Conservation (phyloP, 306 rosid genomes). For the Begonia masoniana region DNA sequence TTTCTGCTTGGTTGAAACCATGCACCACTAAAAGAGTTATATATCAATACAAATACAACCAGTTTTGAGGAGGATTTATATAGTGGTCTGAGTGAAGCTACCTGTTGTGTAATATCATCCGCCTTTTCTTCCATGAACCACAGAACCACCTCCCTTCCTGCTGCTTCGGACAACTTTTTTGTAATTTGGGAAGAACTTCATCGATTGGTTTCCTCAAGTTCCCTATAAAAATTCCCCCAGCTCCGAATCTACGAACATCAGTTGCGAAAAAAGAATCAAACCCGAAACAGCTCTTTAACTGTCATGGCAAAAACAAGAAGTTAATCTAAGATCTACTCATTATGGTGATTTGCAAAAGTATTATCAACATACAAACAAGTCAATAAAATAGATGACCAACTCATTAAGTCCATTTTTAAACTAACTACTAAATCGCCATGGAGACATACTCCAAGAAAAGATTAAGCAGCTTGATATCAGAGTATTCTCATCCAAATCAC, state of each 20-base stretch:
- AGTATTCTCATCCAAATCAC: too few species aligned
- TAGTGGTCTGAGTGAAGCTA: constrained; percentile 10
- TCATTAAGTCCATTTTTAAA: too few species aligned
- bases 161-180: constrained; percentile 73
- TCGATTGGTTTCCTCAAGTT: constrained; percentile 83
- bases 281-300: constrained; percentile 82
- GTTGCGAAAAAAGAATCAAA: constrained; percentile 79
- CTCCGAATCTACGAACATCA: constrained; percentile 91
- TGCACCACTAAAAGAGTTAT: constrained; percentile 39
- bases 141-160: constrained; percentile 64
- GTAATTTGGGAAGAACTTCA: constrained; percentile 76
- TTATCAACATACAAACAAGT: not conserved
- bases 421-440: too few species aligned
- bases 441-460: too few species aligned
- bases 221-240: constrained; percentile 87
- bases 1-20: constrained; percentile 93
- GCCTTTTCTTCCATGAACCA: constrained; percentile 90
- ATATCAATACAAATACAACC: constrained; percentile 3
- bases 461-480: too few species aligned
- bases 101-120: constrained; percentile 76
- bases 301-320: constrained; percentile 12
- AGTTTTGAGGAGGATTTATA: not conserved
- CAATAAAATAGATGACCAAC: not conserved
- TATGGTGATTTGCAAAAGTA: not conserved
- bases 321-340: not conserved